Percentiles rank a stretch among this genome's conserved stretches.
These are phyloP conservation scores for Chrysoporthe austroafricana DNA, from an alignment of 2,329 filamentous ascomycete species.

Conservation along the genomic window DNA sequence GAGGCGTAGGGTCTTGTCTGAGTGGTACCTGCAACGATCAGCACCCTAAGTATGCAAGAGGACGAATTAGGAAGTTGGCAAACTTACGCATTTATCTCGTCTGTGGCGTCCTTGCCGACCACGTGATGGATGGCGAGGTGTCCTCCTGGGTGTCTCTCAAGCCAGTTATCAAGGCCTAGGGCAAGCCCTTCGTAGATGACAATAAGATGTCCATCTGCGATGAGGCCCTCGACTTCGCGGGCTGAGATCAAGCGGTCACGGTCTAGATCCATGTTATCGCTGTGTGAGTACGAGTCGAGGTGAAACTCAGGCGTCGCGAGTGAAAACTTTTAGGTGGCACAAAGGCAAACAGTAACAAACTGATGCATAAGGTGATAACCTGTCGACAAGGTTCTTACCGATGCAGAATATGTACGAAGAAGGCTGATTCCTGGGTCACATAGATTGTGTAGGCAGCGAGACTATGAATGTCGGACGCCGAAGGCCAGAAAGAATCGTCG, in stretches of 20 bases:
- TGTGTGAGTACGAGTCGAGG: background rate
- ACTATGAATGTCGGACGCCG: background rate
- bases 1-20: constrained; percentile 52
- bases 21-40: constrained; percentile 58
- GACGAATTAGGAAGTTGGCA: constrained; percentile 16
- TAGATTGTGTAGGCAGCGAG: background rate
- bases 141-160: constrained; percentile 62
- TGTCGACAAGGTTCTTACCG: background rate
- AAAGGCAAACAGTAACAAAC: background rate
- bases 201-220: constrained; percentile 58
- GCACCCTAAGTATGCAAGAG: background rate
- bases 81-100: constrained; percentile 61
- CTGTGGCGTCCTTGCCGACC: constrained; percentile 62
- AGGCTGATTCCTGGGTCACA: background rate
- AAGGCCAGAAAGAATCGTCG: background rate
- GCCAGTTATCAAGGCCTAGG: constrained; percentile 61
- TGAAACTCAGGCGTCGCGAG: background rate
- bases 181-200: constrained; percentile 60
- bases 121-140: constrained; percentile 63
- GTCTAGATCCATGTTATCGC: constrained; percentile 35
- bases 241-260: constrained; percentile 50
- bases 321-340: background rate
- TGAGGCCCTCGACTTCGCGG: constrained; percentile 52
- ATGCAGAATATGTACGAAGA: background rate
- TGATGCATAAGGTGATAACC: background rate